These are phyloP conservation scores for Puccinia horiana DNA, from an alignment of 1,284 basidiomycete genomes.

Conservation along the genomic window DNA sequence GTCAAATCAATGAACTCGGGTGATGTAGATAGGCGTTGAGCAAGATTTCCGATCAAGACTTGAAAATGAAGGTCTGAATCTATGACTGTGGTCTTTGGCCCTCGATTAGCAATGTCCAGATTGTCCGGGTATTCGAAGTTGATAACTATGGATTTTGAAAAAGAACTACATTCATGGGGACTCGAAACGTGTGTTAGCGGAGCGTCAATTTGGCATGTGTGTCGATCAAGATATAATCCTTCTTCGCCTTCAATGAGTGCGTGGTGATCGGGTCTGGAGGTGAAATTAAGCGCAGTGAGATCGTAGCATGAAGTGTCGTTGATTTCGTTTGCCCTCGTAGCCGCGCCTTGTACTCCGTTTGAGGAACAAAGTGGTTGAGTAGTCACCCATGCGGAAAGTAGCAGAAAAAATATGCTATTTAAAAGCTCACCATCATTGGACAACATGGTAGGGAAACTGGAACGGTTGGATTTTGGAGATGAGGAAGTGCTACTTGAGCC, in stretches of 20 bases:
- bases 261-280: background rate
- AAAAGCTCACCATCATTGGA: background rate
- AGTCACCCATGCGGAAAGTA: background rate
- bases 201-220: background rate
- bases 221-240: background rate
- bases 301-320: background rate
- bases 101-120: background rate
- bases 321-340: background rate
- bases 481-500: background rate
- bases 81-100: background rate
- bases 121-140: background rate
- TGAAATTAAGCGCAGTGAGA: background rate
- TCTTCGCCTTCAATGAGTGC: background rate
- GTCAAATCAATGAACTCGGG: background rate
- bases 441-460: background rate
- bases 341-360: background rate
- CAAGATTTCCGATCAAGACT: constrained; percentile 7
- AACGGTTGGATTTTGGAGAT: background rate
- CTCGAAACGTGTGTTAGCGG: background rate
- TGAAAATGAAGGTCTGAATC: background rate
- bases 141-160: background rate
- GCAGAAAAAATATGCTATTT: background rate
- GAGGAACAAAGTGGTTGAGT: background rate
- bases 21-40: background rate
- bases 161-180: background rate